These are phyloP conservation scores for Coemansia sp. DNA, from an alignment of 192 early-diverging fungal species.

Conservation along the genomic window DNA sequence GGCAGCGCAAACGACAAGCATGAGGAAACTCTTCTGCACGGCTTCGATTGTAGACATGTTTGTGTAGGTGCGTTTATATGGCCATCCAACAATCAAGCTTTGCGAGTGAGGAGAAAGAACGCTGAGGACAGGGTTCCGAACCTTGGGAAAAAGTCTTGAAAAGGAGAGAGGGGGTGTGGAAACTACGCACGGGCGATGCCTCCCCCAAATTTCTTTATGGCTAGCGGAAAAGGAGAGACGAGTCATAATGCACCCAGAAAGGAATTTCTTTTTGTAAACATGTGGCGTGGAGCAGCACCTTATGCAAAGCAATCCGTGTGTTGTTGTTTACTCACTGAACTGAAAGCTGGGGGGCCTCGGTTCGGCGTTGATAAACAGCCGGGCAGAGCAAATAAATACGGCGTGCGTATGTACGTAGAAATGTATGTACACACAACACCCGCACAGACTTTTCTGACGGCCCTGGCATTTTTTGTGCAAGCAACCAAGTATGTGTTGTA, in stretches of 20 bases:
- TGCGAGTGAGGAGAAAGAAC: neutral
- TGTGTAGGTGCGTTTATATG: neutral
- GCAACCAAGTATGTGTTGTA: neutral
- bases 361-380: neutral
- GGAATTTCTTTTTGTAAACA: conserved; percentile 5
- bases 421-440: too few species aligned
- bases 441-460: neutral
- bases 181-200: neutral
- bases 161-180: neutral
- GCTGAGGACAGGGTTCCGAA: neutral
- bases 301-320: neutral
- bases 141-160: neutral
- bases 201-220: neutral
- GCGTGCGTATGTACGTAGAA: too few species aligned
- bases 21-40: neutral
- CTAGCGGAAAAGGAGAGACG: neutral
- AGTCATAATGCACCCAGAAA: conserved; percentile 1
- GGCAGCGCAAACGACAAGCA: neutral
- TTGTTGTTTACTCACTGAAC: neutral
- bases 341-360: neutral
- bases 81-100: conserved; percentile 1
- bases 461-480: neutral
- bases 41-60: neutral
- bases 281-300: conserved; percentile 6
- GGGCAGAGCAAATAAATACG: neutral